These are phyloP conservation scores for Apophysomyces sp. DNA, from an alignment of 371 early-diverging fungal species.

Conservation along the genomic window DNA sequence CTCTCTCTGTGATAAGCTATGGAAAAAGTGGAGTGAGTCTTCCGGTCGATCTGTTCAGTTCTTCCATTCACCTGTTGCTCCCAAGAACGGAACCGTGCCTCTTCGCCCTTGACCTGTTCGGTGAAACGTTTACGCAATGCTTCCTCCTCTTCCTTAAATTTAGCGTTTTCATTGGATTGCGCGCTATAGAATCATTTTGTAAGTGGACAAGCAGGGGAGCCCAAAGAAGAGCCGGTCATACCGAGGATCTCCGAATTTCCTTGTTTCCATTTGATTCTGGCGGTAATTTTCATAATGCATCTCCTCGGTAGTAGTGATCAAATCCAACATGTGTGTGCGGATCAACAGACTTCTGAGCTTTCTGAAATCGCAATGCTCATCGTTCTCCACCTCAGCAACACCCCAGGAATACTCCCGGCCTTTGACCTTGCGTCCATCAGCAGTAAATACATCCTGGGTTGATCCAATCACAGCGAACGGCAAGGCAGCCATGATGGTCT, in stretches of 20 bases:
- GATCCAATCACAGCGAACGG: conserved; percentile 94
- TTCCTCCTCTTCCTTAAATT: conserved; percentile 96
- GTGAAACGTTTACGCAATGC: conserved; percentile 89
- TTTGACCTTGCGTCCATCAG: conserved; percentile 71
- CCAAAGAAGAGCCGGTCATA: no score
- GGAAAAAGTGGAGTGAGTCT: background rate
- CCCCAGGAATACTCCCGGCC: conserved; percentile 95
- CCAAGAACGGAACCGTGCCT: conserved; percentile 93
- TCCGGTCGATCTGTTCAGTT: background rate
- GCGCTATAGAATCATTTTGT: background rate
- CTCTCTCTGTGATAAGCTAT: conserved; percentile 91
- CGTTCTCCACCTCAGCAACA: conserved; percentile 87
- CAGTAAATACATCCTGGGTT: conserved; percentile 71
- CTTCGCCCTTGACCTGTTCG: conserved; percentile 92
- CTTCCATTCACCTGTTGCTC: conserved; percentile 76
- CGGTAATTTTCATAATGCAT: conserved; percentile 89
- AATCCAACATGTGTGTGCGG: conserved; percentile 90
- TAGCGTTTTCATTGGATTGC: conserved; percentile 78
- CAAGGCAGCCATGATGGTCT: conserved; percentile 81
- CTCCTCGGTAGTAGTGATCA: conserved; percentile 85
- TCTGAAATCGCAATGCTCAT: conserved; percentile 87
- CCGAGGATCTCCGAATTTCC: conserved; percentile 78
- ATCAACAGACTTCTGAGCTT: conserved; percentile 90
- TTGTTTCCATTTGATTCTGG: conserved; percentile 76
- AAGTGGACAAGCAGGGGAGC: no score